phyloP scores from a whole-genome alignment of 176 grass and related monocot genomes.

The Zea mays region Zm-B73-REFERENCE-NAM-5.0 NC_050104.1:16123501-16124000 shows the following conservation, averaged over 20 bases:
- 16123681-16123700: not conserved
- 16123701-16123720: not conserved
- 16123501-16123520: not conserved
- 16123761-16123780: slow-evolving; percentile 16
- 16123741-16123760: not conserved
- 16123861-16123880: not conserved
- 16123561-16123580: not conserved
- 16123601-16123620: not conserved
- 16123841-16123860: not conserved
- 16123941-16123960: not conserved
- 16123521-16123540: not conserved
- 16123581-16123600: not conserved
- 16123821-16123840: not conserved
- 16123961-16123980: not conserved
- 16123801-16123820: not conserved
- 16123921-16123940: not conserved
- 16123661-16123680: not conserved
- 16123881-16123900: not conserved
- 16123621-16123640: not conserved
- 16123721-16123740: not conserved
- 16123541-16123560: not conserved
- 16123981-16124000: not conserved
- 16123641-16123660: not conserved
- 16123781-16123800: not conserved
- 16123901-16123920: not conserved